A percentile compares a stretch with the other conserved stretches of the same genome.
These are phyloP conservation scores for Zygosaccharomyces rouxii DNA, from an alignment of 805 yeast species.

Conservation along the genomic window DNA sequence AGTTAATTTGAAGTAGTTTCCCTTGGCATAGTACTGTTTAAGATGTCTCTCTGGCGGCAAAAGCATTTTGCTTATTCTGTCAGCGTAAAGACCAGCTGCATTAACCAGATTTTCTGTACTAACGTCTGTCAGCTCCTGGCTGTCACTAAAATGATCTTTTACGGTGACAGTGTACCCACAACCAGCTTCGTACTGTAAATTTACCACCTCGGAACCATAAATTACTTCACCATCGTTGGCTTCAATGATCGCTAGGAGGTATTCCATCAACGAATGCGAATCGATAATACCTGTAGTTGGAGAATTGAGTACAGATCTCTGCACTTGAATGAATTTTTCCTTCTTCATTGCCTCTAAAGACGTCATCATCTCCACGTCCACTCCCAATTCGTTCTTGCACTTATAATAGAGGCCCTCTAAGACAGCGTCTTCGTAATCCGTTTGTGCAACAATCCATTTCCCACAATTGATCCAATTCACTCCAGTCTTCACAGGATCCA, in stretches of 20 bases:
- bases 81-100: constrained; percentile 77
- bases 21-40: constrained; percentile 70
- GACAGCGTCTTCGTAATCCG: constrained; percentile 55
- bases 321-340: constrained; percentile 68
- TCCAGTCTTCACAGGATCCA: constrained; percentile 39
- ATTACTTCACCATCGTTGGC: constrained; percentile 61
- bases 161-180: constrained; percentile 32
- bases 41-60: constrained; percentile 59
- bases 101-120: constrained; percentile 60
- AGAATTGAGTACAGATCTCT: constrained; percentile 58
- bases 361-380: constrained; percentile 56
- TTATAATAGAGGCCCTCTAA: constrained; percentile 50
- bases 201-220: constrained; percentile 53
- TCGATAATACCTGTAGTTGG: constrained; percentile 83
- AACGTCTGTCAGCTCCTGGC: constrained; percentile 39
- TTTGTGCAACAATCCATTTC: constrained; percentile 84
- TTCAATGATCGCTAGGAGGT: constrained; percentile 51
- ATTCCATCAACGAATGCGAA: constrained; percentile 71
- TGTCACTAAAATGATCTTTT: constrained; percentile 23
- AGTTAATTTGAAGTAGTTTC: constrained; percentile 67
- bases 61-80: constrained; percentile 62
- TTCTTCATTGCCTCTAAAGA: constrained; percentile 40
- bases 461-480: constrained; percentile 67
- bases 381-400: constrained; percentile 45
- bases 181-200: constrained; percentile 27